Conservation (phyloP, 805 yeast species). For the Saccharomycopsis oosterbeekiorum region DNA sequence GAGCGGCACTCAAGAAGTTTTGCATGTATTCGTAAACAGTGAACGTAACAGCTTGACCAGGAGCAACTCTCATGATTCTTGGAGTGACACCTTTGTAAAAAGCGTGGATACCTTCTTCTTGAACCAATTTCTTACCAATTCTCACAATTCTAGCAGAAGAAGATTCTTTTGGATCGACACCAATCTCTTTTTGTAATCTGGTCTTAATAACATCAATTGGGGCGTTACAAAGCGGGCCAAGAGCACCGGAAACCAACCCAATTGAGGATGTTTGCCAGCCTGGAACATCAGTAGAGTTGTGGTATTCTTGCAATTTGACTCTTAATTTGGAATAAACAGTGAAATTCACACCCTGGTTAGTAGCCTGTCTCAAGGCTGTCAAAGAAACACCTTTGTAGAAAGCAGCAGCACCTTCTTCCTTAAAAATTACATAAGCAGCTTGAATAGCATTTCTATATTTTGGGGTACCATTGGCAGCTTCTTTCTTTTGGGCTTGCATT, state of each 20-base stretch:
- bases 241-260: constrained; percentile 90
- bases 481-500: constrained; percentile 89
- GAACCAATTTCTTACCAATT: constrained; percentile 70
- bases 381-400: constrained; percentile 89
- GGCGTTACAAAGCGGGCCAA: constrained; percentile 96
- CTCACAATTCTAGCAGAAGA: constrained; percentile 71
- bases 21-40: constrained; percentile 91
- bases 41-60: constrained; percentile 98
- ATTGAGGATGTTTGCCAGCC: constrained; percentile 89
- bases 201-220: constrained; percentile 97
- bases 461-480: constrained; percentile 56
- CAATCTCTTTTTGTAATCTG: constrained; percentile 85
- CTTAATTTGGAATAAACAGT: constrained; percentile 86
- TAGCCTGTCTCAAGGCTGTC: constrained; percentile 96
- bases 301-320: constrained; percentile 55
- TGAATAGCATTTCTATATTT: constrained; percentile 91
- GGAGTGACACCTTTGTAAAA: constrained; percentile 97
- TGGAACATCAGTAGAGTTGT: constrained; percentile 53
- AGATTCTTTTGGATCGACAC: constrained; percentile 44
- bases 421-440: constrained; percentile 71
- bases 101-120: constrained; percentile 83
- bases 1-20: constrained; percentile 41
- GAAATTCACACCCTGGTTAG: constrained; percentile 97
- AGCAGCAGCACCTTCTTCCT: constrained; percentile 85
- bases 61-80: constrained; percentile 98